Conservation (phyloP, 2,329 filamentous ascomycete species). For the Penicillium aurantiogriseum region DNA sequence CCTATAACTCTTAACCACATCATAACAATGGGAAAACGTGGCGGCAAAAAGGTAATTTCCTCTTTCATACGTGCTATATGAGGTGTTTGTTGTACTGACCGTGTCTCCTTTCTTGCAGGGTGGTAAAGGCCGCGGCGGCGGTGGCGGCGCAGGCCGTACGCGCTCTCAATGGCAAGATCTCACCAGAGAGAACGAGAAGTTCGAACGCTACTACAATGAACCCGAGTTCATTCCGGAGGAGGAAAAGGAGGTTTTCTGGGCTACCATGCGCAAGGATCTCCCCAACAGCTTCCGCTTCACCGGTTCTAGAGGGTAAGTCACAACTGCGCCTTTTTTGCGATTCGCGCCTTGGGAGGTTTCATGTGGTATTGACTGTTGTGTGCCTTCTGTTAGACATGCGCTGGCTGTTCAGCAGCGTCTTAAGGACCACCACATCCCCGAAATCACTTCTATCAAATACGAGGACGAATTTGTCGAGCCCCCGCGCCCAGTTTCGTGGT, state of each 20-base stretch:
- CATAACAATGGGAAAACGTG: slow-evolving; percentile 33
- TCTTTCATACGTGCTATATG: not conserved
- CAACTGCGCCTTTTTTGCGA: slow-evolving; percentile 4
- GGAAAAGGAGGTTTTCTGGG: slow-evolving; percentile 82
- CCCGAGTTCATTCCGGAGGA: slow-evolving; percentile 72
- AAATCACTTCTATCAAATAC: slow-evolving; percentile 80
- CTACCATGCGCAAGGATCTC: slow-evolving; percentile 74
- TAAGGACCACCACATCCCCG: slow-evolving; percentile 82
- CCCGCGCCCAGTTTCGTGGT: slow-evolving; percentile 82
- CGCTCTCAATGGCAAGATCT: slow-evolving; percentile 59
- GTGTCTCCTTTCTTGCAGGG: slow-evolving; percentile 32
- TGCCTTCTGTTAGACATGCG: slow-evolving; percentile 66
- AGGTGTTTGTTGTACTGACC: slow-evolving; percentile 12
- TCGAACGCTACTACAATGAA: slow-evolving; percentile 82
- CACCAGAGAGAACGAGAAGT: slow-evolving; percentile 75
- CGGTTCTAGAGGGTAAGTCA: slow-evolving; percentile 79
- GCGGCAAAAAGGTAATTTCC: slow-evolving; percentile 29
- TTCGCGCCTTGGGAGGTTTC: not conserved
- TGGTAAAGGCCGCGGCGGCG: slow-evolving; percentile 45
- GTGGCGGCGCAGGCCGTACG: slow-evolving; percentile 38
- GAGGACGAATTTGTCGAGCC: slow-evolving; percentile 81
- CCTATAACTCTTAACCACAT: slow-evolving; percentile 6
- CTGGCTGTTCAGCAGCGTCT: slow-evolving; percentile 85
- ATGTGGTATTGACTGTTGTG: slow-evolving; percentile 11
- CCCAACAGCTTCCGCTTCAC: slow-evolving; percentile 98